Evolutionary conservation across 2,329 filamentous ascomycete genomes (phyloP), one percentile per base, ranked within the genome.

Genomic region (Keithomyces neogunnii): DNA sequence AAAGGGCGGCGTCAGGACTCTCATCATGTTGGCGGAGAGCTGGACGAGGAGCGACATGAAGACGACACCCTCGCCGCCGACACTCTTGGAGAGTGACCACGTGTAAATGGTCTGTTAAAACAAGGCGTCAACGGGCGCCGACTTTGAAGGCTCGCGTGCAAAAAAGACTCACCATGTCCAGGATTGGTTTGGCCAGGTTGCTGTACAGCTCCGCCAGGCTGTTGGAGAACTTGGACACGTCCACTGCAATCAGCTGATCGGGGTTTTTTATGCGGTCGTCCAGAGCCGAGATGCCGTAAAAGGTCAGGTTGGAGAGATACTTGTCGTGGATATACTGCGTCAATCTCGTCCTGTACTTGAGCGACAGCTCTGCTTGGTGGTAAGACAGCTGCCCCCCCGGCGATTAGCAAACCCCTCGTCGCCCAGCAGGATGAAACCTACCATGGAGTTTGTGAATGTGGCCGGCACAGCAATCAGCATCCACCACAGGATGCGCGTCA

Each of bases 261-360:
- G 93, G 89, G 64, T 99, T 99, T 75, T 96, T 96, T 77, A 99
- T 96, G 64, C 93, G 84, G 66, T 99, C 93, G 62, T 99, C 93
- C 36, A 99, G 77, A 0, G 93, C 90, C 1, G 91, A 95, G 49
- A 99, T 86, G 3, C 90, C 91, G 67, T 99, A 99, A 67, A 97
- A 99, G 1, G 92, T 97, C 81, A 99, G 87, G 54, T 96, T 88
- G n/a, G 88, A 91, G 11, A 99, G 80, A 67, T 99, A 99, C 66
- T 91, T 89, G 66, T 95, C 88, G 72, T 99, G 93, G 48, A 99
- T 93, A 66, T 91, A 77, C 63, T 93, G 87, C n/a, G 93, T 99
- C 35, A 99, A 77, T 45, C 93, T 84, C 39, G 91, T 92, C 55
- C 93, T 85, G 68, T 99, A 99, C 63, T 92, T 88, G 32, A 99